phyloP scores from a whole-genome alignment of 1,139 yeast genomes.

The Suhomyces chickasaworum region DNA sequence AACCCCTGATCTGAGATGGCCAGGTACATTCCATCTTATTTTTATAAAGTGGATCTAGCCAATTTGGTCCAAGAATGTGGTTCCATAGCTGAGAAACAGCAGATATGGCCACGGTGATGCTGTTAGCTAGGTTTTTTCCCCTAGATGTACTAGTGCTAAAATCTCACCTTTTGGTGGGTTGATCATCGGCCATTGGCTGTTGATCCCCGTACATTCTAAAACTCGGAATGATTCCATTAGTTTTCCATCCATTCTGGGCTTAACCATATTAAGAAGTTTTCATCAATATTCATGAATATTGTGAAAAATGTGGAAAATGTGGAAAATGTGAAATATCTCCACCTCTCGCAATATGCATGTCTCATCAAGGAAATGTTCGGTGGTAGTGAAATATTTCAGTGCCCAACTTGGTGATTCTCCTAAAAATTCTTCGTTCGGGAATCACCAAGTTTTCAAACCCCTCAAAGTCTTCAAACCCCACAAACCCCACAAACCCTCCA shows the following conservation, averaged over 20 bases:
- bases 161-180: not conserved
- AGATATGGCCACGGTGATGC: not conserved
- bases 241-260: not conserved
- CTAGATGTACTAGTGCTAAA: not conserved
- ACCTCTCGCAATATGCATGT: not conserved
- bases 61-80: not conserved
- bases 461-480: too few relatives aligned
- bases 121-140: not conserved
- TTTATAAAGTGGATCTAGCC: not conserved
- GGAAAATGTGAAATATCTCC: not conserved
- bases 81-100: not conserved
- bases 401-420: not conserved
- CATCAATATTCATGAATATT: not conserved
- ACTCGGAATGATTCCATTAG: not conserved
- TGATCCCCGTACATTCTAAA: not conserved
- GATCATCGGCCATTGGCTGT: not conserved
- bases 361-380: not conserved
- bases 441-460: too few relatives aligned
- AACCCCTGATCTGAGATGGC: not conserved
- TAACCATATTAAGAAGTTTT: not conserved
- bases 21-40: not conserved
- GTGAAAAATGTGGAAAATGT: not conserved
- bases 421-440: not conserved
- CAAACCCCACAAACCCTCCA: too few relatives aligned
- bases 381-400: not conserved